Evolutionary conservation across 2,329 filamentous ascomycete species (phyloP).

Genomic region (Zalaria sp.): DNA sequence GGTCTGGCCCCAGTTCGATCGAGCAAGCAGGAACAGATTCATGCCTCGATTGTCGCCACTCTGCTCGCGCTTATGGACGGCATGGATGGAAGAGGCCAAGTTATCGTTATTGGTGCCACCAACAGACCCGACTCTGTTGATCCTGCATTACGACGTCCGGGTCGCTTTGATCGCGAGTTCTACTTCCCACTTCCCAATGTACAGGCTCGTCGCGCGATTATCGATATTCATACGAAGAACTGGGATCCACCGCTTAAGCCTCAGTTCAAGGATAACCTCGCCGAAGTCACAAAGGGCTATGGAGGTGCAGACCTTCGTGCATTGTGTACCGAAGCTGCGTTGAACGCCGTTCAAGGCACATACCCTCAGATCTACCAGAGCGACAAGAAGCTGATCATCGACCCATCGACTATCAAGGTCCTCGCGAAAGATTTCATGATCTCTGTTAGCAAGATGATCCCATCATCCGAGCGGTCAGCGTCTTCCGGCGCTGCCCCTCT

Average conservation of each 20-base stretch:
- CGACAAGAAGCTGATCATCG: conserved; percentile 76
- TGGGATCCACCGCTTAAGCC: conserved; percentile 69
- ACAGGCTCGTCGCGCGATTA: conserved; percentile 66
- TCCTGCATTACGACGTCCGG: conserved; percentile 82
- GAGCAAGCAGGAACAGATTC: conserved; percentile 97
- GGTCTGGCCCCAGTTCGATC: conserved; percentile 89
- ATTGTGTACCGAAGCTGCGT: conserved; percentile 84
- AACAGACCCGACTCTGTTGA: conserved; percentile 95
- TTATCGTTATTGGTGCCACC: conserved; percentile 97
- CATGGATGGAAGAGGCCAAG: conserved; percentile 95
- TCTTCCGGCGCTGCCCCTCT: conserved; percentile 73
- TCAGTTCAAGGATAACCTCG: conserved; percentile 69
- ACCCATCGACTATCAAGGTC: conserved; percentile 70
- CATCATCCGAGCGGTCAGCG: conserved; percentile 82
- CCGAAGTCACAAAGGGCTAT: conserved; percentile 85
- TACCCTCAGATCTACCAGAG: conserved; percentile 95
- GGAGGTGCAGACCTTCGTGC: conserved; percentile 90
- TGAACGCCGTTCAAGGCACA: conserved; percentile 89
- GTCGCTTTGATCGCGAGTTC: conserved; percentile 93
- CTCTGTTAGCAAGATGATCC: conserved; percentile 89
- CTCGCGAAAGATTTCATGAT: conserved; percentile 94
- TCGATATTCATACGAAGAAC: conserved; percentile 88
- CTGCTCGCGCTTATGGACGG: conserved; percentile 92
- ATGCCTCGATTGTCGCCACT: conserved; percentile 92
- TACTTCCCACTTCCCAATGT: conserved; percentile 88